These are phyloP conservation scores for Penicillium fimorum DNA, from an alignment of 495 filamentous ascomycete genomes.

Conservation along the genomic window DNA sequence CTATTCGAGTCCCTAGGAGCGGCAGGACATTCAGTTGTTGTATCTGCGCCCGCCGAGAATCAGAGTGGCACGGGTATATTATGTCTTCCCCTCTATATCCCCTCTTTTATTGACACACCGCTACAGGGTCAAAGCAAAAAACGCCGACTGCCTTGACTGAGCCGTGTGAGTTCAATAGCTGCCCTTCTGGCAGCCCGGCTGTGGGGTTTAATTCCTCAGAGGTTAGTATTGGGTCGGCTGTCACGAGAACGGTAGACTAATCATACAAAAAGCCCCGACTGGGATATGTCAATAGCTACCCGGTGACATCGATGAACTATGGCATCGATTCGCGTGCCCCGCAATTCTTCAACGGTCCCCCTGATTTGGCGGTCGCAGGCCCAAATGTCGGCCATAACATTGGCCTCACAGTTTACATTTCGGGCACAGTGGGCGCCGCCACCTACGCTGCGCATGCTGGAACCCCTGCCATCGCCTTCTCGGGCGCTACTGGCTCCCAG, in stretches of 20 bases:
- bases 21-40: conserved; percentile 57
- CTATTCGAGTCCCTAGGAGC: conserved; percentile 51
- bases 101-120: background rate
- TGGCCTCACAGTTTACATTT: conserved; percentile 50
- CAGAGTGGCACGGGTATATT: conserved; percentile 58
- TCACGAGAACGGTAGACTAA: background rate
- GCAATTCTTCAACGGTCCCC: conserved; percentile 47
- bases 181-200: conserved; percentile 53
- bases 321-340: conserved; percentile 57
- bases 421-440: conserved; percentile 63
- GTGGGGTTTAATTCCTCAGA: conserved; percentile 54
- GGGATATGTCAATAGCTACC: conserved; percentile 70
- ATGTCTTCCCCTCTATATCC: background rate
- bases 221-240: background rate
- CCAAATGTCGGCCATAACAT: conserved; percentile 64
- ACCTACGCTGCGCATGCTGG: conserved; percentile 53
- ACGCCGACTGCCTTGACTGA: conserved; percentile 43
- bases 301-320: conserved; percentile 61
- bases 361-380: conserved; percentile 61
- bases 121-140: conserved; percentile 51
- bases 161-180: conserved; percentile 59
- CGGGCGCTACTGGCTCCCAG: conserved; percentile 47
- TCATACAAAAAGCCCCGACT: conserved; percentile 39
- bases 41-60: conserved; percentile 65
- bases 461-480: conserved; percentile 66